A percentile compares a stretch with the other conserved stretches of the same genome.
phyloP scores from a whole-genome alignment of 164 flowering plant genomes.

The Umbellularia californica region DNA sequence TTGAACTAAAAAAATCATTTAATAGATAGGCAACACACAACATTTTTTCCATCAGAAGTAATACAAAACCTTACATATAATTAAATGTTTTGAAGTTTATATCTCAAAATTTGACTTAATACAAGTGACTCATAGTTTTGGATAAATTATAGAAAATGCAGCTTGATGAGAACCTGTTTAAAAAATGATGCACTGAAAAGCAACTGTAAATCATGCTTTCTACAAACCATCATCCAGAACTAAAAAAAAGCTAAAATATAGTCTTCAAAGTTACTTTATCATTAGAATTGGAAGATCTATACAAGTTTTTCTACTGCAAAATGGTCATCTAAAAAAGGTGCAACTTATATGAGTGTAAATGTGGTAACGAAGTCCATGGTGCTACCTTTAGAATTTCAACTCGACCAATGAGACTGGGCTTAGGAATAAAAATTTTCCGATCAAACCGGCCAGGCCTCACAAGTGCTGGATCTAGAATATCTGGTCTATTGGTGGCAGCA shows the following conservation, averaged over 20 bases:
- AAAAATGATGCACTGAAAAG: not conserved
- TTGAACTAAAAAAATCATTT: not conserved
- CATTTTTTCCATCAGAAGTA: too few species aligned
- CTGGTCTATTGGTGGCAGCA: conserved; percentile 96
- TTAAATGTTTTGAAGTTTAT: not conserved
- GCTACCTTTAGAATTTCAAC: conserved; percentile 78
- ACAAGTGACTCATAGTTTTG: not conserved
- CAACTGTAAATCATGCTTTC: not conserved
- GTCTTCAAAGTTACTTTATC: not conserved
- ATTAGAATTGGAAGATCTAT: not conserved
- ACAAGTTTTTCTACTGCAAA: not conserved
- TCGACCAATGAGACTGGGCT: conserved; percentile 83
- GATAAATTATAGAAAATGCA: too few species aligned
- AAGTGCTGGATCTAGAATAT: conserved; percentile 94
- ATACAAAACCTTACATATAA: not conserved
- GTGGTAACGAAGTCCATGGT: not conserved
- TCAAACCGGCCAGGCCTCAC: conserved; percentile 96
- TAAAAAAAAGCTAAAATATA: too few species aligned
- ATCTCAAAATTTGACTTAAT: too few species aligned
- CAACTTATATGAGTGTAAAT: too few species aligned
- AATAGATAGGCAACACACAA: not conserved
- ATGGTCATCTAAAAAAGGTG: too few species aligned
- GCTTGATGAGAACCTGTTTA: not conserved
- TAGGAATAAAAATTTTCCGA: conserved; percentile 78
- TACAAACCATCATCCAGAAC: not conserved